Conservation (phyloP, 73 alveolate genomes). For the Paramecium bursaria region DNA sequence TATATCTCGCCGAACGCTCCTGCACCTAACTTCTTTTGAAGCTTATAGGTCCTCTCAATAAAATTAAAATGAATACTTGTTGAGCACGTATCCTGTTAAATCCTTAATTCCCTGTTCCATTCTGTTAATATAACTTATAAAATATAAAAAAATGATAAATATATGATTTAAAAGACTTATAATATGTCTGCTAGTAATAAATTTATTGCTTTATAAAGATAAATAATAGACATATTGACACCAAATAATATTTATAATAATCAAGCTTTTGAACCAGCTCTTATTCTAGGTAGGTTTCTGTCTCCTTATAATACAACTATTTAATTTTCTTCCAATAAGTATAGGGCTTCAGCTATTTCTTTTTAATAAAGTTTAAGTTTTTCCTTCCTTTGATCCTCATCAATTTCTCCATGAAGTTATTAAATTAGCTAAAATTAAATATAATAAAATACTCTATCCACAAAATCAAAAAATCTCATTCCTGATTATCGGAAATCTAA, state of each 20-base stretch:
- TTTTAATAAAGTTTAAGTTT: not conserved
- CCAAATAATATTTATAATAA: constrained; percentile 10
- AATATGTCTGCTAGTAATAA: too few relatives aligned
- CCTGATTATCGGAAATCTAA: constrained; percentile 22
- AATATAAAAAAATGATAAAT: too few relatives aligned
- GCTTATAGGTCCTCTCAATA: constrained; percentile 53
- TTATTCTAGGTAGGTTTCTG: constrained; percentile 44
- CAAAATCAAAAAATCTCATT: constrained; percentile 52
- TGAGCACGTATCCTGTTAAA: too few relatives aligned
- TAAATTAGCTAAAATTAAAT: not conserved
- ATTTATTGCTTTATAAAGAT: too few relatives aligned
- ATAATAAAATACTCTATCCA: not conserved
- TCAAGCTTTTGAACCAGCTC: constrained; percentile 55
- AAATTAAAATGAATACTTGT: too few relatives aligned
- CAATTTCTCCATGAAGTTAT: not conserved
- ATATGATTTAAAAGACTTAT: too few relatives aligned
- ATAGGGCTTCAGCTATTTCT: constrained; percentile 46
- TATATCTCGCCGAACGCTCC: constrained; percentile 96
- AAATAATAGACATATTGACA: too few relatives aligned
- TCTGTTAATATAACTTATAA: too few relatives aligned
- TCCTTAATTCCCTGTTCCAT: too few relatives aligned
- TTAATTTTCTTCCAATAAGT: constrained; percentile 30
- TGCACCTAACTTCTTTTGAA: constrained; percentile 84
- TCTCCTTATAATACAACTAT: constrained; percentile 47
- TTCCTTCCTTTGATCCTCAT: not conserved